phyloP scores from a whole-genome alignment of 177 flowering plant species.

The Vitis hybrid region DNA sequence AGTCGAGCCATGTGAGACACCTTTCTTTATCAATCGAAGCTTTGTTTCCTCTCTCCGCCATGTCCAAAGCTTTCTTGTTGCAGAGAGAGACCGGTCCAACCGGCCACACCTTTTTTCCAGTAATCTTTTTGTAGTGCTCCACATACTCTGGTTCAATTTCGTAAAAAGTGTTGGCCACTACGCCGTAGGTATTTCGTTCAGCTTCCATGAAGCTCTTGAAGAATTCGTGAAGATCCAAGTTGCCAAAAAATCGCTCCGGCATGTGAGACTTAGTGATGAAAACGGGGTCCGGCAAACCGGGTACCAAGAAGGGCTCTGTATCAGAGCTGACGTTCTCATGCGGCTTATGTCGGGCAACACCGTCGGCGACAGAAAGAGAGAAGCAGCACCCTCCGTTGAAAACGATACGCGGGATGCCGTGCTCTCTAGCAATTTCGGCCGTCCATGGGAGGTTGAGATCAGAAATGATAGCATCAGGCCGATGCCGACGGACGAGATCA shows the following conservation, averaged over 20 bases:
- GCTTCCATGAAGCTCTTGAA: not conserved
- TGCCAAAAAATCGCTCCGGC: not conserved
- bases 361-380: not conserved
- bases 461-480: not conserved
- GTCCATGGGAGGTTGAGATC: constrained; percentile 8
- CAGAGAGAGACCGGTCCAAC: constrained; percentile 2
- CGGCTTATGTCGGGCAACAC: not conserved
- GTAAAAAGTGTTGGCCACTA: not conserved
- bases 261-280: not conserved
- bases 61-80: constrained; percentile 1
- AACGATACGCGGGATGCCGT: constrained; percentile 3
- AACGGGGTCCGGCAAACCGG: constrained; percentile 1
- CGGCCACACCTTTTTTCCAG: not conserved
- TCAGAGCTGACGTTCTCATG: not conserved
- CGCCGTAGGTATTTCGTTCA: not conserved
- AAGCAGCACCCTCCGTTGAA: not conserved
- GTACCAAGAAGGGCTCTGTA: constrained; percentile 2
- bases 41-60: constrained; percentile 10
- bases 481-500: not conserved
- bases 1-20: constrained; percentile 3
- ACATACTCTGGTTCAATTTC: constrained; percentile 4
- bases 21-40: not conserved
- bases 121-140: not conserved
- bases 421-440: not conserved
- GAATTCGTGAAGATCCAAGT: not conserved